Evolutionary conservation across 768 basidiomycete species (phyloP).

Genomic region (Candolleomyces eurysporus): DNA sequence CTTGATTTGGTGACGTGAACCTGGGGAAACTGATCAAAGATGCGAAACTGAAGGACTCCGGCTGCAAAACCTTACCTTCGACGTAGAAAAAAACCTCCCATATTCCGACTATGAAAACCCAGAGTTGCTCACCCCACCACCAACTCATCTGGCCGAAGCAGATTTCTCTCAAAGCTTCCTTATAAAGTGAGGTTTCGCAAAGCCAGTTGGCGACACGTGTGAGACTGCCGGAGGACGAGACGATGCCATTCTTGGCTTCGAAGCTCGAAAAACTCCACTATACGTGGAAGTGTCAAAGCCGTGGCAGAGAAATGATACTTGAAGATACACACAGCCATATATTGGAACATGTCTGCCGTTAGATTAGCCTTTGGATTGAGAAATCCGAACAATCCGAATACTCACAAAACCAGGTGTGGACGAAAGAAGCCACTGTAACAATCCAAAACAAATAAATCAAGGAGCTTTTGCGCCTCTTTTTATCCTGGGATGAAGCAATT

Average conservation of each 20-base stretch:
- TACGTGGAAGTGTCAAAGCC: background rate
- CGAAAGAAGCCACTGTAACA: conserved; percentile 24
- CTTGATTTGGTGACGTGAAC: conserved; percentile 39
- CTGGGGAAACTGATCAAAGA: conserved; percentile 15
- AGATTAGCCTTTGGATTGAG: background rate
- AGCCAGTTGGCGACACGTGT: conserved; percentile 53
- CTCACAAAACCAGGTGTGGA: conserved; percentile 39
- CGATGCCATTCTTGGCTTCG: conserved; percentile 21
- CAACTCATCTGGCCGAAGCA: conserved; percentile 49
- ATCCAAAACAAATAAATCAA: conserved; percentile 13
- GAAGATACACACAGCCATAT: conserved; percentile 28
- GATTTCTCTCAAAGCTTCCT: conserved; percentile 51
- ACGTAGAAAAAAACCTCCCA: conserved; percentile 52
- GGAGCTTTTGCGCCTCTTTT: background rate
- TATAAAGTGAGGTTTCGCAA: conserved; percentile 51
- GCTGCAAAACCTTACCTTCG: conserved; percentile 41
- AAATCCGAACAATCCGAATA: conserved; percentile 1
- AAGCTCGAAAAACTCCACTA: conserved; percentile 58
- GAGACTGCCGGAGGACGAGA: conserved; percentile 11
- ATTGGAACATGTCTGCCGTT: conserved; percentile 31
- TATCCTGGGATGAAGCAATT: background rate
- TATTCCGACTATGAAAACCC: conserved; percentile 54
- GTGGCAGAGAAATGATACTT: background rate
- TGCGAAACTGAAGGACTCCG: background rate
- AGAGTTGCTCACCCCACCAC: conserved; percentile 73